These are phyloP conservation scores for Dactylonectria macrodidyma DNA, from an alignment of 2,329 filamentous ascomycete genomes.

Conservation along the genomic window DNA sequence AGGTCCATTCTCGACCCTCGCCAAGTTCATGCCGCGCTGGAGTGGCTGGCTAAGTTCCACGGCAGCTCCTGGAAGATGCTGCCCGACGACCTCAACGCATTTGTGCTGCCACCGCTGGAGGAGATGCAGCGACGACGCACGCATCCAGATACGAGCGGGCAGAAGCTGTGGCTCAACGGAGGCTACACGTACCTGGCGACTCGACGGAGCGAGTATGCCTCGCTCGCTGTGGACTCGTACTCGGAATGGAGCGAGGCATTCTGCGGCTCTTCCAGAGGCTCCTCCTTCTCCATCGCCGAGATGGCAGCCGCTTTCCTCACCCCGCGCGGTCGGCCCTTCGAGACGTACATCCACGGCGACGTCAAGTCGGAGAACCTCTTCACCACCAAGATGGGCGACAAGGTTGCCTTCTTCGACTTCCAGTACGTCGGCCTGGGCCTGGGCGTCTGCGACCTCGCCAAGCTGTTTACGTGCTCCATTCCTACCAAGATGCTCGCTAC, in stretches of 20 bases:
- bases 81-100: slow-evolving; percentile 48
- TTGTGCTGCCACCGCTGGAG: slow-evolving; percentile 69
- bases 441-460: slow-evolving; percentile 77
- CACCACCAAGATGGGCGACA: slow-evolving; percentile 62
- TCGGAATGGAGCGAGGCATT: slow-evolving; percentile 71
- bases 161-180: slow-evolving; percentile 73
- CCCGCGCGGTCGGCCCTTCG: slow-evolving; percentile 59
- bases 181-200: slow-evolving; percentile 80
- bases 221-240: slow-evolving; percentile 60
- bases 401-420: slow-evolving; percentile 78
- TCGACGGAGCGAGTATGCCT: slow-evolving; percentile 68
- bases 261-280: slow-evolving; percentile 53
- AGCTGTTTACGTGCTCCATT: slow-evolving; percentile 77
- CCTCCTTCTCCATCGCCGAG: slow-evolving; percentile 61
- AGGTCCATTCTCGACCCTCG: slow-evolving; percentile 59
- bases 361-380: slow-evolving; percentile 81
- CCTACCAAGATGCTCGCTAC: slow-evolving; percentile 65
- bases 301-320: slow-evolving; percentile 66
- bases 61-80: slow-evolving; percentile 63
- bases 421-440: slow-evolving; percentile 77
- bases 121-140: slow-evolving; percentile 57
- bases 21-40: slow-evolving; percentile 68
- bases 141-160: slow-evolving; percentile 29
- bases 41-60: slow-evolving; percentile 77
- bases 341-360: slow-evolving; percentile 77